Conservation (phyloP, 306 rosid genomes). For the Purshia tridentata region DNA sequence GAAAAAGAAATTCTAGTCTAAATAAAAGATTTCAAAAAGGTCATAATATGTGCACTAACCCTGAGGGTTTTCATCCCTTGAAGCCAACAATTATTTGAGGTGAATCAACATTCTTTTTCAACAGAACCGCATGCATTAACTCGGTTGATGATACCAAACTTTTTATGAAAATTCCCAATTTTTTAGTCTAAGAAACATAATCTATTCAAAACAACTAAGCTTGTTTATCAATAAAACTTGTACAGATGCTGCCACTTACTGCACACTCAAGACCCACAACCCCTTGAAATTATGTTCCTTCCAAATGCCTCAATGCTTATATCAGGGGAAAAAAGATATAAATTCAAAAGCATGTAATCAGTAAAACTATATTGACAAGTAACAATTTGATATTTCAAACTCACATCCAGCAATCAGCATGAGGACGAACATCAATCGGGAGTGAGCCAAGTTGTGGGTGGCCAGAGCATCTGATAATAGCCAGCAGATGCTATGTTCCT, state of each 20-base stretch:
- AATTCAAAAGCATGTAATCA: background rate
- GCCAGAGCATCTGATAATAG: background rate
- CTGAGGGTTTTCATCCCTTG: background rate
- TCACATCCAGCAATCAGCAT: conserved; percentile 5
- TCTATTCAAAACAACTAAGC: background rate
- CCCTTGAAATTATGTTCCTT: background rate
- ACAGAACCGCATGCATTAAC: background rate
- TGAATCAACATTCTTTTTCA: background rate
- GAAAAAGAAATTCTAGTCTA: background rate
- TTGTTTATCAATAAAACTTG: background rate
- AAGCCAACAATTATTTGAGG: background rate
- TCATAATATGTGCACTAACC: too few relatives aligned
- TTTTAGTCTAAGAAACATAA: background rate
- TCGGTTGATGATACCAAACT: background rate
- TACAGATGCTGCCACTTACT: background rate
- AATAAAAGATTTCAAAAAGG: background rate
- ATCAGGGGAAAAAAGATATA: background rate
- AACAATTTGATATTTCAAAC: background rate
- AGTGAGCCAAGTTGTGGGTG: conserved; percentile 11
- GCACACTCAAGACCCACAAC: background rate
- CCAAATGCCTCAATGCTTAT: background rate
- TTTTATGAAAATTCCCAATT: background rate
- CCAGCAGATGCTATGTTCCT: background rate
- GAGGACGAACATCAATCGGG: background rate
- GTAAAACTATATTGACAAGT: background rate